These are phyloP conservation scores for Bocquillonia castaneifolia DNA, from an alignment of 441 rosid species.

Conservation along the genomic window DNA sequence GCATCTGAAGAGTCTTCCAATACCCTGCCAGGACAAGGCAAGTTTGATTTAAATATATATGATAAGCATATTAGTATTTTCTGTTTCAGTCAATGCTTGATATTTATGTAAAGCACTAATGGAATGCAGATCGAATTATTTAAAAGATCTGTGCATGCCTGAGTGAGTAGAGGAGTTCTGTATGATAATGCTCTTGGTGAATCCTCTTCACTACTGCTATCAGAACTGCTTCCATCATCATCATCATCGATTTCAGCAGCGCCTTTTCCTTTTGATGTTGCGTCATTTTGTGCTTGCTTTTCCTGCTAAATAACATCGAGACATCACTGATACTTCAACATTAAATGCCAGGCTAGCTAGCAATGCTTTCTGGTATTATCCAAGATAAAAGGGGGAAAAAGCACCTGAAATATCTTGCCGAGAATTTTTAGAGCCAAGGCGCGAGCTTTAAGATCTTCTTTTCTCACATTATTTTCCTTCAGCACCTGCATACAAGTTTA, in stretches of 20 bases:
- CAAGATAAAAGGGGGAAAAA: too few relatives aligned
- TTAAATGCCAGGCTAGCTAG: too few relatives aligned
- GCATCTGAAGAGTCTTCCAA: slow-evolving; percentile 94
- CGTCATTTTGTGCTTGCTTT: slow-evolving; percentile 42
- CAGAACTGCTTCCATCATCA: slow-evolving; percentile 49
- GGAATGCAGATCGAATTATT: not conserved
- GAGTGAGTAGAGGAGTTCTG: slow-evolving; percentile 78
- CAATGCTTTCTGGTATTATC: too few relatives aligned
- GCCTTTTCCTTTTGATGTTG: slow-evolving; percentile 49
- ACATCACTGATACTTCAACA: not conserved
- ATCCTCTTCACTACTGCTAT: slow-evolving; percentile 70
- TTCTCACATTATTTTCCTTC: slow-evolving; percentile 51
- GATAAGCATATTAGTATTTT: too few relatives aligned
- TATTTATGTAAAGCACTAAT: not conserved
- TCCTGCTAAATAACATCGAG: slow-evolving; percentile 35
- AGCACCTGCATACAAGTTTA: slow-evolving; percentile 42
- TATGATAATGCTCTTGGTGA: slow-evolving; percentile 58
- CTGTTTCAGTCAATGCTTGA: too few relatives aligned
- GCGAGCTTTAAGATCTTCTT: slow-evolving; percentile 67
- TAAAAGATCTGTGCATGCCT: slow-evolving; percentile 35
- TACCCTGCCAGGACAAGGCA: slow-evolving; percentile 44
- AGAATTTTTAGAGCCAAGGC: slow-evolving; percentile 65
- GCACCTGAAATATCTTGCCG: slow-evolving; percentile 81
- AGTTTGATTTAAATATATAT: too few relatives aligned
- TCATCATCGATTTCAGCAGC: slow-evolving; percentile 45